A percentile compares a stretch with the other conserved stretches of the same genome.
Evolutionary conservation across 148 eudicot genomes (phyloP).

Genomic region (Diospyros lotus): DNA sequence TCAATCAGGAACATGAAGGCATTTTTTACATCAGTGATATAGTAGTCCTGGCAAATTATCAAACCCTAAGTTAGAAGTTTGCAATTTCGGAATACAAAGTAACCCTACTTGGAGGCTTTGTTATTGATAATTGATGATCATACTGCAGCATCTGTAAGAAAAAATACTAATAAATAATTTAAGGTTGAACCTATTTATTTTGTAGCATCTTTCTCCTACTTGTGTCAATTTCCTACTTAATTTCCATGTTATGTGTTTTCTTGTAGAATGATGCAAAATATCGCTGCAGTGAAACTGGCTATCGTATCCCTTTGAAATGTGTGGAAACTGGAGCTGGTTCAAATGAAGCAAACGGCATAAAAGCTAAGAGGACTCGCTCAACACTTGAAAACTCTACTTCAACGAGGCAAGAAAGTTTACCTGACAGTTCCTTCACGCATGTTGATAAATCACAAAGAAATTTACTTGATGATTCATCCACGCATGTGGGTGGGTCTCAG

Average conservation of each 20-base stretch:
- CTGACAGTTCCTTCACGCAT: constrained; percentile 34
- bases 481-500: constrained; percentile 29
- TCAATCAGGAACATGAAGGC: neutral
- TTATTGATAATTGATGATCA: no score
- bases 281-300: constrained; percentile 94
- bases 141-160: no score
- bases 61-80: neutral
- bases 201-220: neutral
- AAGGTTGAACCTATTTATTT: no score
- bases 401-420: constrained; percentile 28
- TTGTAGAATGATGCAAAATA: constrained; percentile 69
- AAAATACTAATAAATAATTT: no score
- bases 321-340: constrained; percentile 30
- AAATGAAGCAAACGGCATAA: constrained; percentile 26
- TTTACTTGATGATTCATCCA: constrained; percentile 37
- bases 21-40: neutral
- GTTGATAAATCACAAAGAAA: constrained; percentile 35
- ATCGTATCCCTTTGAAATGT: constrained; percentile 81
- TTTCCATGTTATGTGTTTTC: constrained; percentile 14
- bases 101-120: neutral
- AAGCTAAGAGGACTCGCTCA: constrained; percentile 30
- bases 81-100: neutral
- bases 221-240: neutral
- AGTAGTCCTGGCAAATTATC: neutral
- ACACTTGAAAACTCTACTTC: constrained; percentile 26